These are phyloP conservation scores for Arbutus unedo DNA, from an alignment of 148 eudicot species.

Conservation along the genomic window DNA sequence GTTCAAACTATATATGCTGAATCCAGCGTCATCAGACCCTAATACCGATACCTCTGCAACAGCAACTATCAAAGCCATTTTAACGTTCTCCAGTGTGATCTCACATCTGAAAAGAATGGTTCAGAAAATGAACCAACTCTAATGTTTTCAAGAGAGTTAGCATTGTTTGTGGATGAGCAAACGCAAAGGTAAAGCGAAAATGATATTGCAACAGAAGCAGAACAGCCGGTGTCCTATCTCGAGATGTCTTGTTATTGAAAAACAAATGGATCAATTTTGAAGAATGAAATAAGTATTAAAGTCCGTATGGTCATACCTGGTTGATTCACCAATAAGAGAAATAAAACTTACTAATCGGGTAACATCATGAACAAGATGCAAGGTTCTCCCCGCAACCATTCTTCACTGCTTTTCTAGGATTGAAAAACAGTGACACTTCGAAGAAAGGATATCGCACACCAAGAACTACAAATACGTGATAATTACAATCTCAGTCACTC, in stretches of 20 bases:
- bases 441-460: background rate
- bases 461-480: background rate
- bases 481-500: constrained; percentile 1
- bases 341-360: background rate
- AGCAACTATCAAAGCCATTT: background rate
- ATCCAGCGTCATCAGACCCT: background rate
- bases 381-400: background rate
- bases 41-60: background rate
- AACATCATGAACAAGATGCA: background rate
- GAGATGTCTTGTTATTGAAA: background rate
- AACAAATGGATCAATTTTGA: background rate
- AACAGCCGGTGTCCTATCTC: background rate
- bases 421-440: constrained; percentile 2
- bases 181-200: too few relatives aligned
- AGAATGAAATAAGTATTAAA: background rate
- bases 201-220: too few relatives aligned
- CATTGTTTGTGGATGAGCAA: background rate
- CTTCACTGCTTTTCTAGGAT: background rate
- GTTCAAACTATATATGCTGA: background rate
- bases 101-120: background rate
- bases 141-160: background rate
- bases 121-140: background rate
- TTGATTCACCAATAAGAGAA: constrained; percentile 4
- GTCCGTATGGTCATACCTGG: background rate
- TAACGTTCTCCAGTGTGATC: background rate